These are phyloP conservation scores for Talaromyces sp. DNA, from an alignment of 2,329 filamentous ascomycete genomes.

Conservation along the genomic window DNA sequence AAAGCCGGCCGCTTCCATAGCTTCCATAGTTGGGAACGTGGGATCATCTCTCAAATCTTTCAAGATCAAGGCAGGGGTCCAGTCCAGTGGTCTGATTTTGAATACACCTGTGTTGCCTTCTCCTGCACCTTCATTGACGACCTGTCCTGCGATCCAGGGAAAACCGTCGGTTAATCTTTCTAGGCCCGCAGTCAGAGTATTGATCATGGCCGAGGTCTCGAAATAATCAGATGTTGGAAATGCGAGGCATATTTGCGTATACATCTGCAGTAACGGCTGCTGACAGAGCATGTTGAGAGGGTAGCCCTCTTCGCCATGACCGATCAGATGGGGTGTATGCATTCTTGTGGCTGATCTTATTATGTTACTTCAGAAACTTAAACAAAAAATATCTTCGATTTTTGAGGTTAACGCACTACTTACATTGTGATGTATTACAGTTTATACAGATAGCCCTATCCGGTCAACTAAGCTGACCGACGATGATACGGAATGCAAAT, in stretches of 20 bases:
- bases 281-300: background rate
- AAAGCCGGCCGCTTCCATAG: constrained; percentile 41
- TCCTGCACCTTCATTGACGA: constrained; percentile 36
- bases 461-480: background rate
- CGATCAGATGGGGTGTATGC: background rate
- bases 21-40: constrained; percentile 40
- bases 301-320: background rate
- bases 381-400: background rate
- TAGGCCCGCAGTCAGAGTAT: background rate
- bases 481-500: background rate
- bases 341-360: background rate
- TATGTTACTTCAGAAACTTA: background rate
- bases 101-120: constrained; percentile 35
- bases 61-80: constrained; percentile 39
- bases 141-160: constrained; percentile 52
- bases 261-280: background rate
- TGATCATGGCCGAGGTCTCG: background rate
- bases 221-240: background rate
- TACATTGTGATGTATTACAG: background rate
- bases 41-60: constrained; percentile 45
- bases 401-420: background rate
- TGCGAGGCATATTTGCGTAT: background rate
- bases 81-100: constrained; percentile 41
- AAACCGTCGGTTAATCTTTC: background rate
- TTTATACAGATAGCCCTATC: background rate